Evolutionary conservation across 305 asterid genomes (phyloP), one percentile per base, ranked within the genome.

Genomic region (Striga hermonthica): DNA sequence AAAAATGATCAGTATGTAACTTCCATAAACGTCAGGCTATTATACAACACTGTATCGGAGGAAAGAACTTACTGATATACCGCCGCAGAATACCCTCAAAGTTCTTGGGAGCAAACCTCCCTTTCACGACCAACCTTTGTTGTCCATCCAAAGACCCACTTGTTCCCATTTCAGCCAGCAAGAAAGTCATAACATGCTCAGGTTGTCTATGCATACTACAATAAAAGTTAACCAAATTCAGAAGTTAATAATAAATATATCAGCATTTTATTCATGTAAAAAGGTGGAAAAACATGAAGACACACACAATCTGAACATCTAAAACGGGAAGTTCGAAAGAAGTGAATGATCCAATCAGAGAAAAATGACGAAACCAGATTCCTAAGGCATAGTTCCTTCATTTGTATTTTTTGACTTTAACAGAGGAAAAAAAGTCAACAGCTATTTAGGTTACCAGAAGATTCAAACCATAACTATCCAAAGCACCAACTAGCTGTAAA

Each of bases 131-230:
- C 60, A 56, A 16, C 11, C 60, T 31, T 56, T 56, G 60, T 28
- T 56, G 60, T 56, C 60, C 60, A 28, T 56, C 60, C 9, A 56
- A 39, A 35, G 60, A 56, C 16, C 60, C 60, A 56, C 60, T 56
- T 22, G 60, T 56, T 9, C 60, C 60, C 60, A 56, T 56, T n/a
- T 56, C 60, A 56, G 60, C 60, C 60, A 56, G 40, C 60, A 56
- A 56, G 60, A 28, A 56, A 56, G 60, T 28, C 60, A 28, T 28
- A 39, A 56, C 60, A 56, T 56, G 60, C 40, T 56, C 60, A 1
- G 60, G 60, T 56, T 56, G 60, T 56, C 60, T 56, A 56, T 56
- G 60, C 60, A 56, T 56, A 0, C 60, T 56, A 56, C 34, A 22
- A 28, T 22, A 53, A 15, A 22, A 6, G 11, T 22, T 22, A 13